Evolutionary conservation across 129 eudicot species (phyloP), one percentile per base, ranked within the genome.

Genomic region (Tagetes patula): DNA sequence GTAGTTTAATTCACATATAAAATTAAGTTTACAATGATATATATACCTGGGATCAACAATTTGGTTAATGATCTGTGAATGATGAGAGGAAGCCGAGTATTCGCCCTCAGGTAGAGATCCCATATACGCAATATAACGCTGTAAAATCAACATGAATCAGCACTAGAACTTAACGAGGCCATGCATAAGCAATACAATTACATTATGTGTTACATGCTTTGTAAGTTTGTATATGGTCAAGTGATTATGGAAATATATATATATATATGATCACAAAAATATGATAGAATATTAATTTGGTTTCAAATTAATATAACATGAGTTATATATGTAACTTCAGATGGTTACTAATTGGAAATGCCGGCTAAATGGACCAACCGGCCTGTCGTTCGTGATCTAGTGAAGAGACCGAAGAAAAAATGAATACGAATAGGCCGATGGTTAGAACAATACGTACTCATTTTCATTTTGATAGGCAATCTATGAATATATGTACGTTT

Each of bases 101-200:
- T 72, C 62, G 1, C 50, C 79, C 54, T 77, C 68, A 12, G 55
- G 79, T 2, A 71, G 58, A 8, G 78, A 53, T 67, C 82, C 85
- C 85, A 77, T 72, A 67, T 82, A 77, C 47, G 50, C 85, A 11
- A 77, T 82, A 42, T 66, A 56, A 31, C 59, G 14, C 85, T 82
- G 70, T 1, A 55, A 55, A 55, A 55, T 20, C 27, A 20, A 20
- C 27, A 20, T 20, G 27, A 20, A 52, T 9, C 11, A 47, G 11
- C 46, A 41, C 6, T 41, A 41, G 42, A 41, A 41, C 46, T 41
- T 20, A 20, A 3, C 4, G 4, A 41, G 4, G 46, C 46, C 6
- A 7, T 41, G 4, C 4, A 41, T 7, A 3, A 7, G 45, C 45
- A 41, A 41, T 41, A 41, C 45, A 41, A 41, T 41, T 41, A 41